Conservation (phyloP, 345 rosid genomes). For the Melastoma malabathricum region DNA sequence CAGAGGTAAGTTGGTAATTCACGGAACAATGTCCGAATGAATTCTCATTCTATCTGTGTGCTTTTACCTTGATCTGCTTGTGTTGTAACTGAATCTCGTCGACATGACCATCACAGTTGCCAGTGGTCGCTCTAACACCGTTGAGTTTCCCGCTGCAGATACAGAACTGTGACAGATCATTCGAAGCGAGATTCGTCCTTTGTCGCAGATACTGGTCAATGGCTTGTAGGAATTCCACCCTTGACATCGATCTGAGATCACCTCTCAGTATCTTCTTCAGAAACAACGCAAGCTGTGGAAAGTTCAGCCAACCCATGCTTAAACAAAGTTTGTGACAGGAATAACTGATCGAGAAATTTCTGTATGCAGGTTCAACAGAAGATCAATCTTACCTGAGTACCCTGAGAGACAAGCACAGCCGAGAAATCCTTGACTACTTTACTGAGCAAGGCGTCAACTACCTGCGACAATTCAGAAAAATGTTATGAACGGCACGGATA, state of each 20-base stretch:
- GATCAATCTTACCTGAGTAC: conserved; percentile 50
- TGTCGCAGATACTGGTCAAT: conserved; percentile 55
- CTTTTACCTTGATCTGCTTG: conserved; percentile 54
- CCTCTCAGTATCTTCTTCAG: conserved; percentile 63
- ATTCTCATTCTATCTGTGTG: no score
- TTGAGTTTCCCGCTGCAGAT: conserved; percentile 54
- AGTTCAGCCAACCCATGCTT: background rate
- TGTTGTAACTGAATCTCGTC: conserved; percentile 37
- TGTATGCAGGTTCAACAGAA: background rate
- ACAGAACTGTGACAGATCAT: conserved; percentile 70
- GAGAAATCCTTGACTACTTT: conserved; percentile 86
- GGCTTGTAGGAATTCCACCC: conserved; percentile 53
- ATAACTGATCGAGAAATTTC: background rate
- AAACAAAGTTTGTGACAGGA: background rate
- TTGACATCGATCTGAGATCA: conserved; percentile 46
- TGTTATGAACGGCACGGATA: background rate
- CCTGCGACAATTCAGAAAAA: conserved; percentile 20
- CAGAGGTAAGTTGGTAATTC: no score
- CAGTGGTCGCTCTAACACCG: conserved; percentile 13
- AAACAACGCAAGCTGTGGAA: conserved; percentile 44
- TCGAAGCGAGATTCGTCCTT: conserved; percentile 43
- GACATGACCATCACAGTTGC: conserved; percentile 18
- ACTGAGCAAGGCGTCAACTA: conserved; percentile 65
- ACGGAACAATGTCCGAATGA: no score
- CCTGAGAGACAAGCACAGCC: conserved; percentile 72